Percentiles rank a stretch among this genome's conserved stretches.
Evolutionary conservation across 306 rosid species (phyloP).

Genomic region (Vigna reflexopilosa): DNA sequence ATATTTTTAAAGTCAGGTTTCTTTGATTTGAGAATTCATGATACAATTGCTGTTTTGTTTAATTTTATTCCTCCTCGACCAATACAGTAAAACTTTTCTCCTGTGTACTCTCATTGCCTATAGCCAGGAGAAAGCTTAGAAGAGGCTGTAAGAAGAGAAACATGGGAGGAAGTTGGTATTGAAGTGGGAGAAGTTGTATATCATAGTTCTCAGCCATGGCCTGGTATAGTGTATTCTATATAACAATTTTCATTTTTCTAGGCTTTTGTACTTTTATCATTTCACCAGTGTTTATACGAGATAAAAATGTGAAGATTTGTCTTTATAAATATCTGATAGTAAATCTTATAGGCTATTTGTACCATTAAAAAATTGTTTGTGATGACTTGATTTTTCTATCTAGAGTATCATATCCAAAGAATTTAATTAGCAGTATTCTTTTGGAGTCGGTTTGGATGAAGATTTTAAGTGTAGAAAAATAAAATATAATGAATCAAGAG

Average conservation of each 20-base stretch:
- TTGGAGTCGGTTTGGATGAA: background rate
- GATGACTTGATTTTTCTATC: background rate
- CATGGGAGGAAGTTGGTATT: constrained; percentile 92
- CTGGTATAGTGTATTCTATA: constrained; percentile 59
- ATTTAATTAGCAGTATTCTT: background rate
- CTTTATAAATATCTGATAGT: constrained; percentile 3
- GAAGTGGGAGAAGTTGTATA: constrained; percentile 92
- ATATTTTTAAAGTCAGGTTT: constrained; percentile 24
- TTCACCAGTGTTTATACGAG: constrained; percentile 8
- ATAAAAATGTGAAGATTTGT: background rate
- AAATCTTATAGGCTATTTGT: background rate
- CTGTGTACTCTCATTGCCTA: constrained; percentile 35
- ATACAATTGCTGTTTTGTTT: constrained; percentile 7
- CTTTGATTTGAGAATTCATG: constrained; percentile 31
- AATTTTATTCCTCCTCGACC: constrained; percentile 1
- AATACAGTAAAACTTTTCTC: constrained; percentile 27
- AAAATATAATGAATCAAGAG: background rate
- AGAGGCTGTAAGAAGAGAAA: constrained; percentile 97
- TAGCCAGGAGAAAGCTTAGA: constrained; percentile 99
- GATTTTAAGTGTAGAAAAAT: background rate
- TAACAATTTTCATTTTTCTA: background rate
- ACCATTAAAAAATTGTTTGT: background rate
- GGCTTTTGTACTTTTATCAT: constrained; percentile 2
- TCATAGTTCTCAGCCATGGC: constrained; percentile 97
- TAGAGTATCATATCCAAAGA: background rate